Base-by-base conservation (phyloP, 306 rosid genomes). In the Potentilla sterilis region DNA sequence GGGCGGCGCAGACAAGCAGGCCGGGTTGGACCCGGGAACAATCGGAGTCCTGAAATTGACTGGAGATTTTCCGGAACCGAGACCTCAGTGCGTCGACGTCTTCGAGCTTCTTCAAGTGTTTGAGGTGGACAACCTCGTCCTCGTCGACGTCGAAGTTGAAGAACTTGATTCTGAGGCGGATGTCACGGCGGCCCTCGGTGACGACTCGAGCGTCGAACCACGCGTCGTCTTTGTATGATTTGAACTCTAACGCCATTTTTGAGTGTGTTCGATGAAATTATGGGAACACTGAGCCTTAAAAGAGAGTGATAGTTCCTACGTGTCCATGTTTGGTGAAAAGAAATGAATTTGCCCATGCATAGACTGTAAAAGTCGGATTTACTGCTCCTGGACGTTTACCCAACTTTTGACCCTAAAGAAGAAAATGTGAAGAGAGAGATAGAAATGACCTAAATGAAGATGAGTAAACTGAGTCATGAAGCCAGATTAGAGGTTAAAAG, bases 111-210 rank as follows among this genome's bases (percentile, higher is more conserved):
- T 62, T 62, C n/a, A 62, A 15, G 1, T 15, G 5, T n/a, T 62
- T 34, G 42, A 42, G 3, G 9, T 62, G n/a, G 42, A 62, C 42
- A 18, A 32, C n/a, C n/a, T 62, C 67, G 67, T 62, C 67, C 42
- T 62, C 3, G 21, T 62, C 67, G n/a, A 12, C 67, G 41, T 40
- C 43, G 43, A 62, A 62, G 42, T 32, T 32, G 42, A 5, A 14
- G 67, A 62, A 61, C 66, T 61, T 61, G 66, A 61, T 61, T 61
- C 66, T 61, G 19, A 61, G 66, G 66, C 66, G 66, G 19, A 0
- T 0, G 9, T 37, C 7, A 14, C 66, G 40, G 66, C 67, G 41
- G 34, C 66, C 40, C 40, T 61, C 66, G 3, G 19, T 13, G 3
- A 61, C 66, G 19, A 61, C 41, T 5, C 66, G 41, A 1, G 66